Base-by-base conservation (phyloP, 306 rosid genomes). In the Cicer cuneatum region DNA sequence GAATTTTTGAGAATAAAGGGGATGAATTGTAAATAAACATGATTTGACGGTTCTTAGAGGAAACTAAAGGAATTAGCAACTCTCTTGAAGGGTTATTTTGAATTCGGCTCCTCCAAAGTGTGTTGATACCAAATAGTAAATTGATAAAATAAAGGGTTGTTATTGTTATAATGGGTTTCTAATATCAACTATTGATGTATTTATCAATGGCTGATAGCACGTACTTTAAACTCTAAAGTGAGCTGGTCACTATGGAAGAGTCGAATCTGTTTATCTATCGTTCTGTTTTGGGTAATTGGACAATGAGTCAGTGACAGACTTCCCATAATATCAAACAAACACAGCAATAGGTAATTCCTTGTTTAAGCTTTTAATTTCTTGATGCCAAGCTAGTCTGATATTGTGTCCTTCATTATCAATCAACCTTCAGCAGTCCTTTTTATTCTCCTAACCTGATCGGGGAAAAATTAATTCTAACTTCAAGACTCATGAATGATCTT, bases 341-440 rank as follows among this genome's bases (percentile, higher is more conserved):
- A 29, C 42, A 35, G 18, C 43, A 46, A 47, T 8, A 57, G 18
- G 8, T 38, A 24, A 46, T 57, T 56, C 18, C 13, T 38, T 57
- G 66, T 38, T 65, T 14, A 24, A 68, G 15, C 3, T 40, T 38
- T 49, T 60, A 35, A 14, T 70, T 78, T 52, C 59, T 33, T 52
- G 21, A 52, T 71, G 33, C 68, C 52, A 41, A 3, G 39, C 52
- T 65, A 40, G 14, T 33, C 49, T 64, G 52, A 40, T 41, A 73
- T 1, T 15, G 13, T 37, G 57, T 51, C 57, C 78, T 78, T 8
- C 49, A 41, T 24, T 72, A 40, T 18, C 2, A 62, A 8, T 57
- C 1, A 29, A 8, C 67, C 59, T 71, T 62, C 41, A 47, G 59
- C 29, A 14, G 52, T 53, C 49, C 42, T 72, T 38, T 71, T 4